Base-by-base conservation (phyloP, 768 basidiomycete species). In the Suillus brevipes region DNA sequence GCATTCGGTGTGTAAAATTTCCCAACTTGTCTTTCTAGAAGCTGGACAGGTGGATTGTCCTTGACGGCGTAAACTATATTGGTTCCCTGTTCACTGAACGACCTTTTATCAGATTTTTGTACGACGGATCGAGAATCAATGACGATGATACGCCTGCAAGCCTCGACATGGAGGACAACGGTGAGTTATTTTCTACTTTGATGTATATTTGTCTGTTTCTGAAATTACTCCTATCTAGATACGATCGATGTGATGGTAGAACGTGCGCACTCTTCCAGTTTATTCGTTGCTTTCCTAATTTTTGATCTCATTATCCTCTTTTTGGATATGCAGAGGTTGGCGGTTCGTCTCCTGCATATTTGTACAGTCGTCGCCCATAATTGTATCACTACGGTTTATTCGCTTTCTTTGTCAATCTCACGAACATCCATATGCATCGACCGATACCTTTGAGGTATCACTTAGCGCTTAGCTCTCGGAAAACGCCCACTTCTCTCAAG, bases 221-320 rank as follows among this genome's bases (percentile, higher is more conserved):
- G 37, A 28, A 43, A 49, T 40, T 40, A 66, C 61, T 65, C 63
- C 55, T 65, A 37, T 64, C 60, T 28, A 89, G 95, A 98, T 75
- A 89, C 94, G 8, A 95, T 98, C 78, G 95, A 98, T 83, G 95
- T 96, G 67, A 93, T 95, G 90, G 91, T 97, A 65, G 94, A 97
- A 81, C 95, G 94, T 96, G 81, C 68, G 89, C 84, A n/a, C 14
- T 55, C 37, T 58, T 64, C 52, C 67, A 65, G 40, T 45, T 65
- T 37, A 25, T 59, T 64, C 47, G 60, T 36, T 60, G n/a, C 70
- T 62, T 64, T 62, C 61, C 66, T 49, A 28, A 18, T 14, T 36
- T 53, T 31, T 50, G 42, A 52, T 43, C 63, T 62, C 61, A 59
- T 38, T 53, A 18, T 55, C 50, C 31, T 31, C 56, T 38, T 40